Evolutionary conservation across 257 asterid species (phyloP), one percentile per base, ranked within the genome.

Genomic region (Solanum neorickii): DNA sequence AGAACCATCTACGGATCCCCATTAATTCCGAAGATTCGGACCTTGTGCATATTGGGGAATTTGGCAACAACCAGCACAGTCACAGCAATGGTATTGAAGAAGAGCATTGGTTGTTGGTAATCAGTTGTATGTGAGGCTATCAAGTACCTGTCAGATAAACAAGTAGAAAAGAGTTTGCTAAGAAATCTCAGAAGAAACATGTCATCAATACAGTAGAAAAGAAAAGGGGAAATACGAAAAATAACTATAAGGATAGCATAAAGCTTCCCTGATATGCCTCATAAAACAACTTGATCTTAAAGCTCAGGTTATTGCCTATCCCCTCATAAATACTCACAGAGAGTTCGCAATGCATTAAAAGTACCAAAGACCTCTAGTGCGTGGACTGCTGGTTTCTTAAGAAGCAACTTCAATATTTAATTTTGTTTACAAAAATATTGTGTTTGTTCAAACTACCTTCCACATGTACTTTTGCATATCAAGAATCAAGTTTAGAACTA

Each of bases 1-100:
- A 20, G 44, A 41, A 82, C 86, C 76, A 49, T 78, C 93, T 93
- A 94, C 91, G 86, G 92, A 66, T 95, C 98, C 47, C 93, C 96
- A 29, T 95, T 95, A 21, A 95, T 95, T 86, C 98, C 98, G 15
- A 95, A 94, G 88, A 95, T 95, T 59, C 98, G 96, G 72, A 95
- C 98, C 91, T 93, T 95, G 94, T 95, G 98, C 98, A 95, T 95
- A 83, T 94, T 92, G 3, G 98, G 98, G 91, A 95, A 95, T 94
- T 95, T 95, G 49, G 98, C 98, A 52, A 95, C 72, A 29, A 94
- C 98, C 69, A 95, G 91, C 83, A 95, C 93, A 15, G 92, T 87
- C 87, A 95, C 98, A 52, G 96, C 95, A 56, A 95, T 59, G 59
- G 98, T 95, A 93, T 94, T 94, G 89, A 94, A 88, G 90, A 94